A percentile compares a stretch with the other conserved stretches of the same genome.
phyloP scores from a whole-genome alignment of 2,329 filamentous ascomycete species.

The Venturia aucupariae region DNA sequence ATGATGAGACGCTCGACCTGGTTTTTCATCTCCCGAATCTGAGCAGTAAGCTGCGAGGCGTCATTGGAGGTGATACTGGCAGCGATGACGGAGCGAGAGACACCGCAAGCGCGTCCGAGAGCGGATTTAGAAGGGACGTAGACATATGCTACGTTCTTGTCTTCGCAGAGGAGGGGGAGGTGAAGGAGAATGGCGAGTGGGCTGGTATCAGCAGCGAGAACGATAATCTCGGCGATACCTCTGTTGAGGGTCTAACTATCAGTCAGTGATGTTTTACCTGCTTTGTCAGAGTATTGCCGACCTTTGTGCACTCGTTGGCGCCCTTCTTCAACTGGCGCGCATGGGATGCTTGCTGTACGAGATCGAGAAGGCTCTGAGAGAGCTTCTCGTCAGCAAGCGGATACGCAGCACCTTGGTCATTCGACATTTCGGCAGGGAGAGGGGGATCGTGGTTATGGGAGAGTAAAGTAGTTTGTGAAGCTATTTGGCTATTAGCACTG shows the following conservation, averaged over 20 bases:
- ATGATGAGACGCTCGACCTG: constrained; percentile 95
- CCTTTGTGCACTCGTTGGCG: constrained; percentile 16
- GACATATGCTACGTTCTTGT: constrained; percentile 63
- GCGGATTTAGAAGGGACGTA: constrained; percentile 80
- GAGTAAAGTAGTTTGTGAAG: background rate
- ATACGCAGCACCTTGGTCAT: constrained; percentile 11
- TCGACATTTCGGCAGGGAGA: background rate
- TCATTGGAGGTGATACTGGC: constrained; percentile 68
- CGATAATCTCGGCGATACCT: constrained; percentile 79
- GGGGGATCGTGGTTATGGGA: background rate
- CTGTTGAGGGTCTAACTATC: constrained; percentile 53
- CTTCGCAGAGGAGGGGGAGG: constrained; percentile 77
- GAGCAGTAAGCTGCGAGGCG: constrained; percentile 62
- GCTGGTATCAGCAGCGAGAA: constrained; percentile 57
- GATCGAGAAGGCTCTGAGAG: constrained; percentile 15
- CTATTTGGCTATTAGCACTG: background rate
- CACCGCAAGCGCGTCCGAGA: constrained; percentile 82
- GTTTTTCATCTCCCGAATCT: constrained; percentile 83
- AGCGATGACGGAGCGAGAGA: constrained; percentile 78
- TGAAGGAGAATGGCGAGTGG: constrained; percentile 46
- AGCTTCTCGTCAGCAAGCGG: constrained; percentile 15
- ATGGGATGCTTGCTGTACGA: constrained; percentile 16
- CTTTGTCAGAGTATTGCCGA: background rate
- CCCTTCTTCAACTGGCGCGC: constrained; percentile 16
- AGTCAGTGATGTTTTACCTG: background rate